These are phyloP conservation scores for Penicillium aurantiogriseum DNA, from an alignment of 2,329 filamentous ascomycete species.

Conservation along the genomic window DNA sequence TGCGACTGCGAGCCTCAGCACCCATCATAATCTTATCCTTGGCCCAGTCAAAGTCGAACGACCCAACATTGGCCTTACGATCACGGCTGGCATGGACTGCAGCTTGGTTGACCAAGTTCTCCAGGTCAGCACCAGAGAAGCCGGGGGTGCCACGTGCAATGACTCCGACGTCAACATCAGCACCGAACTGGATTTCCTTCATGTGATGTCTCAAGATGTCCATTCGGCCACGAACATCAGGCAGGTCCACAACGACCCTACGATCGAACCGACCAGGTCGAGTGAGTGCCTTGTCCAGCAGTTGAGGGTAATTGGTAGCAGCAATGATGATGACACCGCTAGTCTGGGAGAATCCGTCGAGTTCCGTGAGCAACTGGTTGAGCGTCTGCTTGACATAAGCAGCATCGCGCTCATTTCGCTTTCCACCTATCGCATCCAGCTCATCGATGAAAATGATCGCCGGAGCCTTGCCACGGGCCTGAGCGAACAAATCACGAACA, in stretches of 20 bases:
- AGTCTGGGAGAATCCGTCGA: slow-evolving; percentile 94
- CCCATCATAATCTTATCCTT: slow-evolving; percentile 99
- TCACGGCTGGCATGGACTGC: slow-evolving; percentile 91
- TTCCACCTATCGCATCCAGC: slow-evolving; percentile 89
- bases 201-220: slow-evolving; percentile 93
- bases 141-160: slow-evolving; percentile 86
- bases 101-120: slow-evolving; percentile 95
- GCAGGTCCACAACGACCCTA: slow-evolving; percentile 81
- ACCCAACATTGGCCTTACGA: slow-evolving; percentile 71
- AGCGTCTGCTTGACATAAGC: slow-evolving; percentile 96
- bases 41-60: slow-evolving; percentile 89
- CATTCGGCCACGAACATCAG: slow-evolving; percentile 88
- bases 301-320: slow-evolving; percentile 92
- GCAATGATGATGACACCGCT: slow-evolving; percentile 93
- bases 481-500: slow-evolving; percentile 85
- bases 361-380: slow-evolving; percentile 93
- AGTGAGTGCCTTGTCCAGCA: slow-evolving; percentile 90
- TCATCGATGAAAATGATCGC: slow-evolving; percentile 96
- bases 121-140: slow-evolving; percentile 90
- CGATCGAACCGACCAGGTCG: slow-evolving; percentile 94
- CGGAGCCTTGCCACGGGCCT: slow-evolving; percentile 80
- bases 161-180: slow-evolving; percentile 77
- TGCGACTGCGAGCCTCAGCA: slow-evolving; percentile 81
- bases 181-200: slow-evolving; percentile 78
- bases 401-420: slow-evolving; percentile 87